Percentiles rank a stretch among this genome's conserved stretches.
Conservation (phyloP, 179 eudicot species). For the Gypsophila paniculata region DNA sequence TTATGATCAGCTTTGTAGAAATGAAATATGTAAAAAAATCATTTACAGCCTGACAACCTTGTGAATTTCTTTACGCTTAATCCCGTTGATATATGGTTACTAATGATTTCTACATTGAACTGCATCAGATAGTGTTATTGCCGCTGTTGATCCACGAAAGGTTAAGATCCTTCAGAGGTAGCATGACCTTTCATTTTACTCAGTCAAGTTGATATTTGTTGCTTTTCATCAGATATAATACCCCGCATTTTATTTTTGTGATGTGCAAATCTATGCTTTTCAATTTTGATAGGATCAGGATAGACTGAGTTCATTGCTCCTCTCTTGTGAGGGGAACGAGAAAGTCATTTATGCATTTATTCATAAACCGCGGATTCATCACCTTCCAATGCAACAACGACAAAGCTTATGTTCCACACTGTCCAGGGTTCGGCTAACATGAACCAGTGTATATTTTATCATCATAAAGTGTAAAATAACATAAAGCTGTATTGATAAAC, state of each 20-base stretch:
- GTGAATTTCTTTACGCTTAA: not conserved
- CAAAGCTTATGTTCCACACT: slow-evolving; percentile 4
- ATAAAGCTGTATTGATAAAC: not conserved
- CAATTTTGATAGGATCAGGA: not conserved
- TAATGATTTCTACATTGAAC: slow-evolving; percentile 20
- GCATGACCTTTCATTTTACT: not conserved
- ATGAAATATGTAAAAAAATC: slow-evolving; percentile 1
- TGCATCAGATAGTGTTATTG: slow-evolving; percentile 73
- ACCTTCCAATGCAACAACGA: slow-evolving; percentile 5
- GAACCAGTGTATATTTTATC: too few relatives aligned
- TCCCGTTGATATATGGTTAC: not conserved
- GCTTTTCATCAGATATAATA: not conserved
- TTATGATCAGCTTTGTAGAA: not conserved
- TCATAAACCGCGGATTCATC: not conserved
- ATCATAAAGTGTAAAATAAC: not conserved
- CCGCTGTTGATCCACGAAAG: slow-evolving; percentile 84
- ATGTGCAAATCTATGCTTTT: not conserved
- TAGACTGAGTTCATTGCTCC: not conserved
- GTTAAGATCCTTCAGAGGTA: slow-evolving; percentile 91
- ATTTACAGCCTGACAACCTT: not conserved
- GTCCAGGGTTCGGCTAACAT: too few relatives aligned
- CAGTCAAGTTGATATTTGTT: too few relatives aligned
- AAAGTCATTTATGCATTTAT: not conserved
- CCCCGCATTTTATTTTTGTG: slow-evolving; percentile 1
- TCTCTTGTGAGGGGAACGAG: not conserved